A percentile compares a stretch with the other conserved stretches of the same genome.
These are phyloP conservation scores for Letharia columbiana DNA, from an alignment of 495 filamentous ascomycete genomes.

Conservation along the genomic window DNA sequence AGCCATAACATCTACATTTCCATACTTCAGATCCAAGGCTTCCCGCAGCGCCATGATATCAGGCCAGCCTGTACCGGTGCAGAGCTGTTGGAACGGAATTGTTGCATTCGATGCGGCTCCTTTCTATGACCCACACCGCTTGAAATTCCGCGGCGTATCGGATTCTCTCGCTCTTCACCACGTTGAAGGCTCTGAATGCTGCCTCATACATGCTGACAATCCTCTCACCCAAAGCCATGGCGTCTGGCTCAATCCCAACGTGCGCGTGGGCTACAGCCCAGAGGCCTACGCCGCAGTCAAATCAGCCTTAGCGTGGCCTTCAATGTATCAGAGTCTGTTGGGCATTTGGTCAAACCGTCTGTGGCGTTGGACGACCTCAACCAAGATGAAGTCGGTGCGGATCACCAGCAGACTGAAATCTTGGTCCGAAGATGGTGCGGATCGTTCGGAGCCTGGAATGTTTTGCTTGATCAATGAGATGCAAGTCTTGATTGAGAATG, in stretches of 20 bases:
- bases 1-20: slow-evolving; percentile 58
- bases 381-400: slow-evolving; percentile 32
- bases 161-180: slow-evolving; percentile 60
- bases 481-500: slow-evolving; percentile 67
- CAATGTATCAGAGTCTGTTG: slow-evolving; percentile 27
- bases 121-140: slow-evolving; percentile 42
- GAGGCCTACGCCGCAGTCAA: slow-evolving; percentile 49
- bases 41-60: slow-evolving; percentile 51
- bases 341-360: slow-evolving; percentile 54
- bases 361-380: slow-evolving; percentile 38
- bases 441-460: slow-evolving; percentile 45
- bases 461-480: slow-evolving; percentile 76
- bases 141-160: slow-evolving; percentile 61
- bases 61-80: slow-evolving; percentile 55
- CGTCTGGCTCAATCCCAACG: slow-evolving; percentile 69
- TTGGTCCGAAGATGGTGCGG: slow-evolving; percentile 32
- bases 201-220: slow-evolving; percentile 75
- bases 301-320: slow-evolving; percentile 35
- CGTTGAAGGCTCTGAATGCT: slow-evolving; percentile 75
- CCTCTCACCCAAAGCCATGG: slow-evolving; percentile 43
- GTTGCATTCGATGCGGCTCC: slow-evolving; percentile 51
- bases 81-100: slow-evolving; percentile 82
- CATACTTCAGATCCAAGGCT: slow-evolving; percentile 58
- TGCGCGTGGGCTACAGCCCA: slow-evolving; percentile 62
- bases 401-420: slow-evolving; percentile 36